Evolutionary conservation across 1,139 yeast species (phyloP).

Genomic region (Kluyveromyces sp.): DNA sequence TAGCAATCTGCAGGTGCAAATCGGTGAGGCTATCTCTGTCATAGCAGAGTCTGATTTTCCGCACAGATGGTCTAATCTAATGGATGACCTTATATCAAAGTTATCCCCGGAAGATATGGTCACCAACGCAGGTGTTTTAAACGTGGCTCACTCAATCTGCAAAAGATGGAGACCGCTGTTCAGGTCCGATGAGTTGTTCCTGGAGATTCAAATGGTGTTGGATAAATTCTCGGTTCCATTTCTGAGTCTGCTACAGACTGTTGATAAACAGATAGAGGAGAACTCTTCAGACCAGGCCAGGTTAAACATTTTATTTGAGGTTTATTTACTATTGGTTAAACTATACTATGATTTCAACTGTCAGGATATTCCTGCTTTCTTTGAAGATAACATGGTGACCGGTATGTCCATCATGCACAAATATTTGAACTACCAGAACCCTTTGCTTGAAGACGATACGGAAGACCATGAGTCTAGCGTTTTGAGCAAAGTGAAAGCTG

Average conservation of each 20-base stretch:
- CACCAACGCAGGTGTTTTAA: conserved; percentile 75
- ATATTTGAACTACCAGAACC: conserved; percentile 58
- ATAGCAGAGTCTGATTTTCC: conserved; percentile 98
- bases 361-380: conserved; percentile 96
- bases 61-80: conserved; percentile 71
- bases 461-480: conserved; percentile 68
- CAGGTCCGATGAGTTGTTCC: conserved; percentile 81
- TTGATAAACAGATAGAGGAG: conserved; percentile 58
- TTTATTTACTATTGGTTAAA: conserved; percentile 63
- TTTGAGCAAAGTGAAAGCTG: conserved; percentile 67
- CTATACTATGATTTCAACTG: conserved; percentile 90
- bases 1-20: conserved; percentile 68
- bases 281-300: conserved; percentile 41
- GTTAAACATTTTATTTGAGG: conserved; percentile 55
- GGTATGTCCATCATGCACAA: conserved; percentile 82
- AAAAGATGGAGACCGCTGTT: conserved; percentile 95
- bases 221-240: conserved; percentile 83
- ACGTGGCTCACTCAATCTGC: conserved; percentile 92
- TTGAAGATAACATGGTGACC: conserved; percentile 76
- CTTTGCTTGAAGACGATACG: conserved; percentile 46
- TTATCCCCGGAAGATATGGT: conserved; percentile 55
- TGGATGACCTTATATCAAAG: conserved; percentile 67
- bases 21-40: conserved; percentile 86
- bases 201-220: conserved; percentile 81
- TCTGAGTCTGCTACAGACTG: conserved; percentile 53